phyloP scores from a whole-genome alignment of 179 eudicot species.

The Patellifolia procumbens region DNA sequence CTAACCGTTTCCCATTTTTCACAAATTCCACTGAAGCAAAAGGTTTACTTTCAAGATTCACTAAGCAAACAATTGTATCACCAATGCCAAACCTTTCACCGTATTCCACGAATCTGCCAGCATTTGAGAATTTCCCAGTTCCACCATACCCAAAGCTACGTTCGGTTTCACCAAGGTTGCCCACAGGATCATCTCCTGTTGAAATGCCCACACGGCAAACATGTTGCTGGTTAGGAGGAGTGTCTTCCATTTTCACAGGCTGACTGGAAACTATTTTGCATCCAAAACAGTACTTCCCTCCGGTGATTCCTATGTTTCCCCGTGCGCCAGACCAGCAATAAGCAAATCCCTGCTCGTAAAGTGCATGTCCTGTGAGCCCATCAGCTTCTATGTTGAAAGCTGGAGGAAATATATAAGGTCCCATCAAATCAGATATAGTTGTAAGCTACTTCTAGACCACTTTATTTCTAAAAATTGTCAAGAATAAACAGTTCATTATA shows the following conservation, averaged over 20 bases:
- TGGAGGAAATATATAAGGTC: conserved; percentile 22
- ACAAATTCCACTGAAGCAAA: conserved; percentile 49
- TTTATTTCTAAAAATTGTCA: not conserved
- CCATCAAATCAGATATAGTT: not conserved
- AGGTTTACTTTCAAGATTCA: conserved; percentile 54
- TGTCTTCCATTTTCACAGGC: conserved; percentile 57
- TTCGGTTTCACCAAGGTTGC: conserved; percentile 63
- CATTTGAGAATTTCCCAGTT: conserved; percentile 56
- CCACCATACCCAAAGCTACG: conserved; percentile 66
- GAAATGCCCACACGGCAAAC: conserved; percentile 65
- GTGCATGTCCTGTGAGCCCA: conserved; percentile 53
- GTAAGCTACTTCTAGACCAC: not conserved
- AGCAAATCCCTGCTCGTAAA: conserved; percentile 58
- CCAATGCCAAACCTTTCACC: conserved; percentile 64
- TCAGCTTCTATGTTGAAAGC: conserved; percentile 60
- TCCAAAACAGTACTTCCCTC: conserved; percentile 69
- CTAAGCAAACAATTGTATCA: conserved; percentile 59
- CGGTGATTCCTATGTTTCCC: conserved; percentile 55
- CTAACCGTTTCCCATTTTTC: conserved; percentile 62
- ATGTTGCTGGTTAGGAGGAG: conserved; percentile 49
- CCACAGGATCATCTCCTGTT: conserved; percentile 50
- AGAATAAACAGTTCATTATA: no score
- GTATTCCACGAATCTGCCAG: conserved; percentile 43
- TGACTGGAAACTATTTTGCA: conserved; percentile 58
- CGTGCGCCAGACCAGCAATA: conserved; percentile 88